phyloP scores from a whole-genome alignment of 345 rosid species.

The Brassica rapa region DNA sequence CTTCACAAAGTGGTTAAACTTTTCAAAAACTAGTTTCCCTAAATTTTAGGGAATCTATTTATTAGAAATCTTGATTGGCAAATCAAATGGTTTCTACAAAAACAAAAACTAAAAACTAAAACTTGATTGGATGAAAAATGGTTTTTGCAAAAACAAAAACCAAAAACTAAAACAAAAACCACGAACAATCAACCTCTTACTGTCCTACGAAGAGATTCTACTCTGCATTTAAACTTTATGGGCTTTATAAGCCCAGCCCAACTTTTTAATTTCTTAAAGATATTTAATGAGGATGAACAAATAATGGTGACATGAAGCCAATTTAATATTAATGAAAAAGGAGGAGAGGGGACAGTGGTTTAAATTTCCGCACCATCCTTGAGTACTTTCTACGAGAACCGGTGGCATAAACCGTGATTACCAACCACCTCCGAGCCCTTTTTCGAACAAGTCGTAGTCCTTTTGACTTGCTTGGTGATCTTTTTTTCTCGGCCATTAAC shows the following conservation, averaged over 20 bases:
- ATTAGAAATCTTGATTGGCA: too few relatives aligned
- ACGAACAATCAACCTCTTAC: too few relatives aligned
- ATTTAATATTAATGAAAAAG: neutral
- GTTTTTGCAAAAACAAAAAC: too few relatives aligned
- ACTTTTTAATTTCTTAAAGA: neutral
- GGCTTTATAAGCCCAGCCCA: neutral
- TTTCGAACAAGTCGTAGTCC: neutral
- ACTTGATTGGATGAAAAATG: too few relatives aligned
- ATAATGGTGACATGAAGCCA: neutral
- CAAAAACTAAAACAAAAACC: too few relatives aligned
- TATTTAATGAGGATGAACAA: too few relatives aligned
- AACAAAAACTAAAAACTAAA: too few relatives aligned
- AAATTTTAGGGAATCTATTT: too few relatives aligned
- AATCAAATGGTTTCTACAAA: too few relatives aligned
- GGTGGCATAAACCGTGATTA: neutral
- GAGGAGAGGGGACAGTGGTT: neutral
- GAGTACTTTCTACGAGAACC: neutral
- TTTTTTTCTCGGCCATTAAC: neutral
- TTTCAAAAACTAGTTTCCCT: too few relatives aligned
- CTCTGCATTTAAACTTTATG: neutral
- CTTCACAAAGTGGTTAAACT: too few relatives aligned
- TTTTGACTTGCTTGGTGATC: neutral
- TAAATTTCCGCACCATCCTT: neutral
- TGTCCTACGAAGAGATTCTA: neutral
- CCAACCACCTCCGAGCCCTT: neutral